These are phyloP conservation scores for Tuber borchii DNA, from an alignment of 495 filamentous ascomycete genomes.

Conservation along the genomic window DNA sequence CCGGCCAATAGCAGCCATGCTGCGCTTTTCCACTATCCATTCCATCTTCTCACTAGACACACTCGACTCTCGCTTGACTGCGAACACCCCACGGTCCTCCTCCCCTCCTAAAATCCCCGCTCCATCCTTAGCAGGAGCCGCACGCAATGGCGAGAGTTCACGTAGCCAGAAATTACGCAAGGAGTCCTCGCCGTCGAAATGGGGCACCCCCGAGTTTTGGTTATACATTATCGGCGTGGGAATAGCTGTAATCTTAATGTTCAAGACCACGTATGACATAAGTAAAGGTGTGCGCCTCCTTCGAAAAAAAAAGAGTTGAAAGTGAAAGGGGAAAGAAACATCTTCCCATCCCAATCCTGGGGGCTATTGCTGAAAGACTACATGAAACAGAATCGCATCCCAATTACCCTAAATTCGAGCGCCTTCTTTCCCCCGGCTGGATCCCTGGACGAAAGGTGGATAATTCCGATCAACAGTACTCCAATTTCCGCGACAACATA, in stretches of 20 bases:
- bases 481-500: conserved; percentile 78
- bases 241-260: conserved; percentile 74
- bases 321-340: background rate
- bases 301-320: background rate
- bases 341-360: background rate
- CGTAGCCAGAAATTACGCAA: conserved; percentile 46
- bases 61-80: conserved; percentile 84
- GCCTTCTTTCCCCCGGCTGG: conserved; percentile 74
- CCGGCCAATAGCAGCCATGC: conserved; percentile 38
- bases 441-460: conserved; percentile 93
- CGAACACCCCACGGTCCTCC: conserved; percentile 48
- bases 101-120: conserved; percentile 50
- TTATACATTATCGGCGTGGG: conserved; percentile 69
- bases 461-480: conserved; percentile 82
- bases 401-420: conserved; percentile 66
- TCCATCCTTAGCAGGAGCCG: conserved; percentile 36
- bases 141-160: conserved; percentile 40
- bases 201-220: conserved; percentile 81
- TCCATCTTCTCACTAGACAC: conserved; percentile 78
- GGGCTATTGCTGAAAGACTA: background rate
- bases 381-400: conserved; percentile 63
- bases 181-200: conserved; percentile 58
- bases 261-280: conserved; percentile 75
- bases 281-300: conserved; percentile 61
- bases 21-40: conserved; percentile 47